Evolutionary conservation across 176 grass and related monocot species (phyloP).

Genomic region (Eleusine coracana): DNA sequence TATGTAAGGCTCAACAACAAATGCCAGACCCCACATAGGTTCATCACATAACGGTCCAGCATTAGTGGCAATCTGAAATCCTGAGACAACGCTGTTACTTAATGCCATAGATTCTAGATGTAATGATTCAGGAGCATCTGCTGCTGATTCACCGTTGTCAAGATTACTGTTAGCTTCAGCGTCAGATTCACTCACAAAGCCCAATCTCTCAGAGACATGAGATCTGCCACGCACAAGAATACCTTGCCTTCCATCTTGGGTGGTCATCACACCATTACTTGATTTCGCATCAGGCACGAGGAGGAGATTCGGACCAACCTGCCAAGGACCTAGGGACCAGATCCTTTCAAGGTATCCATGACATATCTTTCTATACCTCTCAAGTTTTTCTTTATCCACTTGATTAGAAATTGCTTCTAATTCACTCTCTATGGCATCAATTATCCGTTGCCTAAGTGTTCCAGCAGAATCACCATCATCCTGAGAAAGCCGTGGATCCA

Average conservation of each 20-base stretch:
- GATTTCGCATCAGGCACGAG: conserved; percentile 53
- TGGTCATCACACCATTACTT: conserved; percentile 23
- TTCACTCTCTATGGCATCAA: conserved; percentile 73
- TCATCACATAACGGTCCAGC: conserved; percentile 91
- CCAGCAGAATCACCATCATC: conserved; percentile 58
- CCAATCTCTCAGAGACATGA: conserved; percentile 73
- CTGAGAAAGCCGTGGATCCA: conserved; percentile 35
- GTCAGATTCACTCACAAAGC: conserved; percentile 47
- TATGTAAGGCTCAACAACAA: conserved; percentile 78
- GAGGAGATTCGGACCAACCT: conserved; percentile 77
- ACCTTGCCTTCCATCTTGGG: conserved; percentile 39
- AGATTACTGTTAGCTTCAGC: conserved; percentile 30
- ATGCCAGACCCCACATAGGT: conserved; percentile 86
- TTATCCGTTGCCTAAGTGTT: conserved; percentile 61
- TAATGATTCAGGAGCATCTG: conserved; percentile 46
- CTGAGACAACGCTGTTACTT: conserved; percentile 75
- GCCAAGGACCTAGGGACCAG: conserved; percentile 73
- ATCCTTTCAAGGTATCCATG: conserved; percentile 64
- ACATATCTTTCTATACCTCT: conserved; percentile 59
- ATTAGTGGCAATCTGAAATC: conserved; percentile 83
- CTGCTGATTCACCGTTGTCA: conserved; percentile 20
- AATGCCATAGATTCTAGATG: conserved; percentile 64
- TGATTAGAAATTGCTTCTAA: conserved; percentile 52
- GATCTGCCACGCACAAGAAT: conserved; percentile 57
- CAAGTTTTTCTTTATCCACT: conserved; percentile 69